Conservation (phyloP, 164 flowering plant species). For the Taxillus chinensis region DNA sequence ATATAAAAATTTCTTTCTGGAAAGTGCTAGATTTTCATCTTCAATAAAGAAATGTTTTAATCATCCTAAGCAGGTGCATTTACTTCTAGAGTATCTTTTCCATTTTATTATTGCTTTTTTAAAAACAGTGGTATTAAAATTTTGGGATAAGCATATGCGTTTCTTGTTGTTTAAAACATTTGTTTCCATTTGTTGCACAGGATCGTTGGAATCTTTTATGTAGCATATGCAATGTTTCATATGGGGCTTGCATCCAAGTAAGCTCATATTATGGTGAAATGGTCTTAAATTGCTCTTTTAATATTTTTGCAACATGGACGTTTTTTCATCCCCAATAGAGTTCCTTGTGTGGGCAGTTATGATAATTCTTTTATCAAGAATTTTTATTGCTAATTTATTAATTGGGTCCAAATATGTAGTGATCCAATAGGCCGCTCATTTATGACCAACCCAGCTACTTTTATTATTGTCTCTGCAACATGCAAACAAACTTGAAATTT, state of each 20-base stretch:
- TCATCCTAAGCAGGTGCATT: neutral
- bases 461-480: too few relatives aligned
- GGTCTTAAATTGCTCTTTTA: neutral
- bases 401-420: too few relatives aligned
- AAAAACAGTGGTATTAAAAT: neutral
- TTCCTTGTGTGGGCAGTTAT: too few relatives aligned
- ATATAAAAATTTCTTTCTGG: neutral
- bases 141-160: neutral
- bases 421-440: too few relatives aligned
- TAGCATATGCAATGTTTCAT: slow-evolving; percentile 86
- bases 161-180: neutral
- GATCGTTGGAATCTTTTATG: slow-evolving; percentile 97
- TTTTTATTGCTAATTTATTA: too few relatives aligned
- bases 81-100: neutral
- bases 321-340: too few relatives aligned
- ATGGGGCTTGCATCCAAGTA: slow-evolving; percentile 99
- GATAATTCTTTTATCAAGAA: too few relatives aligned
- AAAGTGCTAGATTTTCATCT: neutral
- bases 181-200: slow-evolving; percentile 25
- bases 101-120: neutral
- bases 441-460: too few relatives aligned
- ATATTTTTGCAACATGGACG: too few relatives aligned
- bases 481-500: too few relatives aligned
- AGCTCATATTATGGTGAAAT: slow-evolving; percentile 3
- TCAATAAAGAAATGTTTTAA: too few relatives aligned